A percentile compares a stretch with the other conserved stretches of the same genome.
Conservation (phyloP, 1,139 yeast species). For the Protomyces macrosporus region DNA sequence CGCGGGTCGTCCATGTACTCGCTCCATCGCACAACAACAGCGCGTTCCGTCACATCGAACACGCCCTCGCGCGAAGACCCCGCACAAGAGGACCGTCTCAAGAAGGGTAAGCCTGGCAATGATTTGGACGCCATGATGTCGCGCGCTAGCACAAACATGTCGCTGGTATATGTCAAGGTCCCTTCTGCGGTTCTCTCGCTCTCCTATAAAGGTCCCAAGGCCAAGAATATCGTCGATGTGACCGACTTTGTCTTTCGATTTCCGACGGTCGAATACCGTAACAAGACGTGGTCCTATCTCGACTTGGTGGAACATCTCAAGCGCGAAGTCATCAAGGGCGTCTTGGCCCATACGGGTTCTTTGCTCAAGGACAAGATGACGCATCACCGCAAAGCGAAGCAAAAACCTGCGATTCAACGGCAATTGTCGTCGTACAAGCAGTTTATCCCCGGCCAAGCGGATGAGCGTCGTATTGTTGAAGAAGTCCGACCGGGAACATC, state of each 20-base stretch:
- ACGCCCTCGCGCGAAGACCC: background rate
- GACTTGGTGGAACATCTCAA: conserved; percentile 62
- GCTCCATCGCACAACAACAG: background rate
- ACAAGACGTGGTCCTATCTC: conserved; percentile 73
- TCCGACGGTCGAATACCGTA: conserved; percentile 59
- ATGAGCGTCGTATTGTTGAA: background rate
- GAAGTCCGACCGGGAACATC: background rate
- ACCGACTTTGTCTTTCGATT: conserved; percentile 59
- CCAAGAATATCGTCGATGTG: conserved; percentile 62
- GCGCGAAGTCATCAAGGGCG: conserved; percentile 62
- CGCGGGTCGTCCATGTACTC: background rate
- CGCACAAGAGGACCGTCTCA: background rate
- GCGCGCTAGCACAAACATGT: conserved; percentile 62
- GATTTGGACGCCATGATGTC: conserved; percentile 56
- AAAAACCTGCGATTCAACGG: conserved; percentile 42
- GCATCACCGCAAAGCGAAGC: conserved; percentile 38
- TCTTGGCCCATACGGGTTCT: conserved; percentile 71
- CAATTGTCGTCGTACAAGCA: conserved; percentile 38
- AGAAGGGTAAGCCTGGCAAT: conserved; percentile 30
- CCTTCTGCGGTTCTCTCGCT: conserved; percentile 52
- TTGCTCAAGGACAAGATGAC: conserved; percentile 70
- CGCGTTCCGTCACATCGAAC: background rate
- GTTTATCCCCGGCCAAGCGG: background rate
- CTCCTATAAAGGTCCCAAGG: conserved; percentile 73
- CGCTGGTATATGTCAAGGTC: conserved; percentile 57